Conservation (phyloP, 2,329 filamentous ascomycete species). For the Cryphonectria naterciae region DNA sequence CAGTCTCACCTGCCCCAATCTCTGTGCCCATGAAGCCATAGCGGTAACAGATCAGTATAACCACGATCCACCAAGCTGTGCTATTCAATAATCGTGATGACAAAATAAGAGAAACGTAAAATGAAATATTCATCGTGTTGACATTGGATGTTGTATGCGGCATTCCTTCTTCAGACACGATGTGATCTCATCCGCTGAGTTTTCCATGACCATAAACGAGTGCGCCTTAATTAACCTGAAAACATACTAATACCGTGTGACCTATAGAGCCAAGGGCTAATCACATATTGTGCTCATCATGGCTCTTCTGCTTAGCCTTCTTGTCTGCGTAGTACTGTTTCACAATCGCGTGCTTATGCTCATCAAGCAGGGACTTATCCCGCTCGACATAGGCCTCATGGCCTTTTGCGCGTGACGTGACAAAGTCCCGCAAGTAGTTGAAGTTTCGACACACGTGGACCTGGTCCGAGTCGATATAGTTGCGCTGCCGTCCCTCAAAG, state of each 20-base stretch:
- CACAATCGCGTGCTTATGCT: conserved; percentile 15
- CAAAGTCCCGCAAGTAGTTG: conserved; percentile 20
- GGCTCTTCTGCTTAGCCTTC: background rate
- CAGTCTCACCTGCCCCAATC: background rate
- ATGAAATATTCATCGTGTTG: background rate
- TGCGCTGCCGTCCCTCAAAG: conserved; percentile 16
- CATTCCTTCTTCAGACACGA: background rate
- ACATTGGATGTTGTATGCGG: background rate
- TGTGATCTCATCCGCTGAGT: too few relatives aligned
- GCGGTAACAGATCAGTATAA: background rate
- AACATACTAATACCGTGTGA: background rate
- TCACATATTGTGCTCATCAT: background rate
- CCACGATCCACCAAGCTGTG: background rate
- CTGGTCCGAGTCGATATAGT: conserved; percentile 28
- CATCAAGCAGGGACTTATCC: conserved; percentile 15
- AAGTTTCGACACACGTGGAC: conserved; percentile 25
- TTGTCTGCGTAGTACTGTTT: conserved; percentile 14
- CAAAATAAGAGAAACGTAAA: background rate
- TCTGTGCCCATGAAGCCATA: background rate
- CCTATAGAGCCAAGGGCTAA: background rate
- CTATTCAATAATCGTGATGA: background rate
- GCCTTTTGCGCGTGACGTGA: conserved; percentile 30
- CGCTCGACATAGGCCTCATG: conserved; percentile 14
- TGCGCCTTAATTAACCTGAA: background rate
- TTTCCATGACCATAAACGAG: background rate